Percentiles rank a stretch among this genome's conserved stretches.
Conservation (phyloP, 306 rosid species). For the Morella rubra region DNA sequence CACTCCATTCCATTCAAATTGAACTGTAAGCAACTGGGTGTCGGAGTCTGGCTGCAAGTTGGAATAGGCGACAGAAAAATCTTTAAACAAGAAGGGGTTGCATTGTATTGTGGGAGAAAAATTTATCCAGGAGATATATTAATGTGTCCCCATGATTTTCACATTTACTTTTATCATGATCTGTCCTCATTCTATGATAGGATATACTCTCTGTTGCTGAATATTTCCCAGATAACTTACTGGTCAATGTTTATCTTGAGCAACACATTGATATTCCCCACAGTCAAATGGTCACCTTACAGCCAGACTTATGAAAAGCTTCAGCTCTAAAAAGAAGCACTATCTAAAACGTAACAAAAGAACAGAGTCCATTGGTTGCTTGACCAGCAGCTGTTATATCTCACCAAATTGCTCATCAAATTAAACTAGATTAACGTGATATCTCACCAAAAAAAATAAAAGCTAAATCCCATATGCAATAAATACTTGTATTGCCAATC, state of each 20-base stretch:
- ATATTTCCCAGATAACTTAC: background rate
- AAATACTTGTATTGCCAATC: no score
- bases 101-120: slow-evolving; percentile 19
- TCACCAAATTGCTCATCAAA: no score
- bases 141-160: background rate
- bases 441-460: no score
- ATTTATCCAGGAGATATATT: background rate
- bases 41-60: slow-evolving; percentile 88
- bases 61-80: slow-evolving; percentile 5
- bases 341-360: no score
- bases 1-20: slow-evolving; percentile 94
- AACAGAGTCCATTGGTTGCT: no score
- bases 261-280: background rate
- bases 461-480: no score
- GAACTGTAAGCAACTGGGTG: slow-evolving; percentile 85
- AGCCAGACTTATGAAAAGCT: no score
- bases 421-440: no score
- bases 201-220: background rate
- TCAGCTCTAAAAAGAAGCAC: no score
- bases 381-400: no score
- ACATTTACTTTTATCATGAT: no score
- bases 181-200: background rate
- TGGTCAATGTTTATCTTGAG: background rate
- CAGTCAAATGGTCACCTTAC: background rate
- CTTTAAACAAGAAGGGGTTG: slow-evolving; percentile 22